Base-by-base conservation (phyloP, 192 early-diverging fungal species). In the Paraglomus brasilianum region DNA sequence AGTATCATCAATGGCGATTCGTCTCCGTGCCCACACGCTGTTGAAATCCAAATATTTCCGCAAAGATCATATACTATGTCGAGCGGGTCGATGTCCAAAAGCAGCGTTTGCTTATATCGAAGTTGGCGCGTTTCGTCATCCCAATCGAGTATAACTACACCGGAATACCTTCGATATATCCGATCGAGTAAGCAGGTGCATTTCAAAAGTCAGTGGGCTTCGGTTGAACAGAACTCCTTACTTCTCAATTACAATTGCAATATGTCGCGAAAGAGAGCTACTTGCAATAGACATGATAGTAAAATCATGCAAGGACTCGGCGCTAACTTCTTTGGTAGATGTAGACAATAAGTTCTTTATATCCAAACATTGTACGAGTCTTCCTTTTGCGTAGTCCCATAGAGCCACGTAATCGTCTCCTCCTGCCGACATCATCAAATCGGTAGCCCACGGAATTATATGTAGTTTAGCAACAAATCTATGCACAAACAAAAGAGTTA, bases 381-480 rank as follows among this genome's bases (percentile, higher is more conserved):
- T 69, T 13, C 92, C 92, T 19, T 76, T 76, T 11, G 75, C 43
- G 38, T 83, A 81, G 42, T 92, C 79, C 95, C 95, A 98, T 36
- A 92, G 61, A 17, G 88, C 77, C 4, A 98, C 58, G 6, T 83
- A 86, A 24, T 82, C 83, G 76, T 98, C 96, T 24, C 96, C 96
- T 55, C 92, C 89, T 22, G 88, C 93, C 11, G 93, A 95, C 8
- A 94, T 75, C 5, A 93, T 78, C 8, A 72, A 69, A 49, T 83
- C 72, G 22, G 80, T 79, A 11, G 51, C 56, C 66, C 85, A 88
- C 21, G 82, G 77, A n/a, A 86, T 74, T 19, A 89, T 64, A 15
- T 77, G 78, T 45, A 95, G 76, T 6, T 73, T 80, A 5, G 92
- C 91, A 5, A 95, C 83, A 75, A 93, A 93, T 51, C 88, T 89